These are phyloP conservation scores for Neofusicoccum sp. DNA, from an alignment of 2,329 filamentous ascomycete species.

Conservation along the genomic window DNA sequence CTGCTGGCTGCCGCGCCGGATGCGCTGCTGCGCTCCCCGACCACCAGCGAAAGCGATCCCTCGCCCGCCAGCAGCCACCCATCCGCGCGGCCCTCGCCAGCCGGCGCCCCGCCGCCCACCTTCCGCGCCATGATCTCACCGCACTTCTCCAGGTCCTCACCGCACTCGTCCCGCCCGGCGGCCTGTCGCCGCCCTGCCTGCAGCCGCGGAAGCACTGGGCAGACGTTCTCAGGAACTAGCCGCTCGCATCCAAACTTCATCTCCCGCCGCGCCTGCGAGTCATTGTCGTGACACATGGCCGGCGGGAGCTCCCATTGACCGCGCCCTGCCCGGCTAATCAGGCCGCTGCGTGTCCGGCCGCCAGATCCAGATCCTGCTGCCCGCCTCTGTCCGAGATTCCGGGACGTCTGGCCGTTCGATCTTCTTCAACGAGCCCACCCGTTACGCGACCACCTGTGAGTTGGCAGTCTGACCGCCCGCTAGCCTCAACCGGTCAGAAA, in stretches of 20 bases:
- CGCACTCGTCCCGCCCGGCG: slow-evolving; percentile 8
- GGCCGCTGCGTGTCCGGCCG: slow-evolving; percentile 3
- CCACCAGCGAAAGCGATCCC: not conserved
- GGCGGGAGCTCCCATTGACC: not conserved
- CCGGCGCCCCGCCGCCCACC: slow-evolving; percentile 7
- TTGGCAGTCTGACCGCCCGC: slow-evolving; percentile 11
- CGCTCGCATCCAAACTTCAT: not conserved
- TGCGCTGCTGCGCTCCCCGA: slow-evolving; percentile 6
- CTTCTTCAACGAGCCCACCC: not conserved
- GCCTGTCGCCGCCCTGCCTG: slow-evolving; percentile 4
- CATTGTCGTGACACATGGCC: slow-evolving; percentile 9
- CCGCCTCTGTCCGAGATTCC: not conserved
- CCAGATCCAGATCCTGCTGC: slow-evolving; percentile 8
- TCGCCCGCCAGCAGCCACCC: not conserved
- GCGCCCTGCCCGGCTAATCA: not conserved
- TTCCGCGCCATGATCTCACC: slow-evolving; percentile 15
- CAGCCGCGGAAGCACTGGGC: slow-evolving; percentile 4
- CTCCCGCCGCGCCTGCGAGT: slow-evolving; percentile 5
- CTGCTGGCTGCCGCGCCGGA: slow-evolving; percentile 7
- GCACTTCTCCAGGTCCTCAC: slow-evolving; percentile 14
- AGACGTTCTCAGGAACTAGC: slow-evolving; percentile 10
- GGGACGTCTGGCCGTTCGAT: slow-evolving; percentile 1
- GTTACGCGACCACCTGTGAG: slow-evolving; percentile 10
- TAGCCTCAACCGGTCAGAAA: slow-evolving; percentile 13
- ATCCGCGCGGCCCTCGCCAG: not conserved